phyloP scores from a whole-genome alignment of 2,329 filamentous ascomycete genomes.

The Tothia fuscella region DNA sequence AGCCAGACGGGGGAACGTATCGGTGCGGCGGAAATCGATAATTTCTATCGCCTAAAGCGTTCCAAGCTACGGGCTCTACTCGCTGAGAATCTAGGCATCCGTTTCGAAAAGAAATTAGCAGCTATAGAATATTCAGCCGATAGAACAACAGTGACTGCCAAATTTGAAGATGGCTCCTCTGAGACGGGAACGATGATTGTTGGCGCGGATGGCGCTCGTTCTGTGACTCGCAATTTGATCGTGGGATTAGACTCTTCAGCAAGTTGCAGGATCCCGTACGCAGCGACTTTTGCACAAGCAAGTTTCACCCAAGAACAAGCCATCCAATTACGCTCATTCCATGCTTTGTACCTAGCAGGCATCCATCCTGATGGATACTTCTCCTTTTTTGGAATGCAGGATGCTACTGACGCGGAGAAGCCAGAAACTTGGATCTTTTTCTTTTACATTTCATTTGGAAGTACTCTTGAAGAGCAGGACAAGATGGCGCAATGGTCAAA shows the following conservation, averaged over 20 bases:
- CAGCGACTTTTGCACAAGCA: conserved; percentile 33
- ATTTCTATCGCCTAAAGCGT: conserved; percentile 26
- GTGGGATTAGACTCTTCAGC: conserved; percentile 18
- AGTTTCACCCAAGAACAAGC: conserved; percentile 32
- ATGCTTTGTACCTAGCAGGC: conserved; percentile 32
- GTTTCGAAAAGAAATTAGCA: conserved; percentile 4
- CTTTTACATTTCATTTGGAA: conserved; percentile 37
- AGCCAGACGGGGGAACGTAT: conserved; percentile 25
- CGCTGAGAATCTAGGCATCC: conserved; percentile 19
- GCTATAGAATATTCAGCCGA: conserved; percentile 1
- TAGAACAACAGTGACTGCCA: conserved; percentile 16
- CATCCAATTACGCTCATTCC: conserved; percentile 30
- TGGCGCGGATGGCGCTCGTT: conserved; percentile 23
- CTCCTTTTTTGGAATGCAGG: conserved; percentile 35
- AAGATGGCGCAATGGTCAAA: conserved; percentile 24
- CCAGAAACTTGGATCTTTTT: conserved; percentile 34
- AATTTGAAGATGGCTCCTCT: conserved; percentile 23
- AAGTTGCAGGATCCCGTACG: conserved; percentile 30
- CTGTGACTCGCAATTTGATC: conserved; percentile 16
- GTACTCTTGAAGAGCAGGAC: conserved; percentile 29
- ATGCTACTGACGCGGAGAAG: conserved; percentile 25
- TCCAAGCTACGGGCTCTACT: conserved; percentile 24
- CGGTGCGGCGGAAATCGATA: conserved; percentile 17
- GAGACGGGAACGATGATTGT: conserved; percentile 23
- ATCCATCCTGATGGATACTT: conserved; percentile 34